These are phyloP conservation scores for Pseudozyma thailandica DNA, from an alignment of 1,284 basidiomycete species.

Conservation along the genomic window DNA sequence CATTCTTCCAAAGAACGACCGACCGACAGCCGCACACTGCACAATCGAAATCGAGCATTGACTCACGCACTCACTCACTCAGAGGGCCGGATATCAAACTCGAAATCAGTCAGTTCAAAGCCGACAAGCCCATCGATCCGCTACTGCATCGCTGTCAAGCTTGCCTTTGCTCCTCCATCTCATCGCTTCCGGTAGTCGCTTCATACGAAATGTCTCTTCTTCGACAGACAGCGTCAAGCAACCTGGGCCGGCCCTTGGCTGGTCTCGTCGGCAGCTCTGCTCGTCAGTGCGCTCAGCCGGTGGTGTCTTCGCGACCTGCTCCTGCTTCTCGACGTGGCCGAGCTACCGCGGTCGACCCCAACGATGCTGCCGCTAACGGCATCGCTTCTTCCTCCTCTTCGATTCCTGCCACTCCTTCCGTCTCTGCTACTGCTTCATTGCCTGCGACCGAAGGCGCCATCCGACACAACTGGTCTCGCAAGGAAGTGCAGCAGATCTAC, in stretches of 20 bases:
- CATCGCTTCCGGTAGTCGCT: not conserved
- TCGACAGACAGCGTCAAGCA: slow-evolving; percentile 28
- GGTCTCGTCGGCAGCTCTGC: slow-evolving; percentile 25
- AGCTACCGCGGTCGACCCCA: slow-evolving; percentile 49
- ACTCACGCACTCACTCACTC: too few relatives aligned
- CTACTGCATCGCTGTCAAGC: not conserved
- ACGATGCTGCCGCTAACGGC: slow-evolving; percentile 29
- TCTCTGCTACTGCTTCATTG: slow-evolving; percentile 3
- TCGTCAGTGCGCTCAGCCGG: slow-evolving; percentile 24
- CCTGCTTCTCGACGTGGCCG: slow-evolving; percentile 40
- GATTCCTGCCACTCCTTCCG: slow-evolving; percentile 1
- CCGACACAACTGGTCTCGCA: slow-evolving; percentile 60
- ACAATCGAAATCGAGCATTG: too few relatives aligned
- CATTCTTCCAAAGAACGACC: not conserved
- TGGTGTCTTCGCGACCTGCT: slow-evolving; percentile 7
- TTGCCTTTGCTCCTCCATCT: not conserved
- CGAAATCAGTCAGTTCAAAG: not conserved
- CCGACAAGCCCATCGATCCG: not conserved
- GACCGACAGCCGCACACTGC: not conserved
- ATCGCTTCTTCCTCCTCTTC: slow-evolving; percentile 12
- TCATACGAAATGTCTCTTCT: slow-evolving; percentile 35
- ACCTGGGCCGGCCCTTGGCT: slow-evolving; percentile 26
- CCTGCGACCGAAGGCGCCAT: slow-evolving; percentile 28
- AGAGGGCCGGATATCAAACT: not conserved
- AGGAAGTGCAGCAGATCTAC: slow-evolving; percentile 63